Conservation (phyloP, 2,329 filamentous ascomycete species). For the Penicillium brevicompactum region DNA sequence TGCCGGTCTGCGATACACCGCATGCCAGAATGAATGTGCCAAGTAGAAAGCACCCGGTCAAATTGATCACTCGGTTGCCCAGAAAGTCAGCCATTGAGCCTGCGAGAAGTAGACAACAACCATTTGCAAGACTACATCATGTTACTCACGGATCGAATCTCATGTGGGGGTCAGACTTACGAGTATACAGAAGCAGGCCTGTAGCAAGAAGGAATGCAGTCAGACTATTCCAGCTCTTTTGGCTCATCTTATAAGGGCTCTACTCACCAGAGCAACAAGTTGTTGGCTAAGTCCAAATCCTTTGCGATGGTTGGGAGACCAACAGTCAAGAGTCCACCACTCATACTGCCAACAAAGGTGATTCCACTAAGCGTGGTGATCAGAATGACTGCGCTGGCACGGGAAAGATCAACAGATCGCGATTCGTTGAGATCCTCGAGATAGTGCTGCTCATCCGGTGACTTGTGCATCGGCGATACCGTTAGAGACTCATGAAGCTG, state of each 20-base stretch:
- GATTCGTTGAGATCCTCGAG: neutral
- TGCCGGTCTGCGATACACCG: slow-evolving; percentile 42
- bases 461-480: neutral
- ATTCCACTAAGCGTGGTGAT: slow-evolving; percentile 31
- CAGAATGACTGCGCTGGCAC: slow-evolving; percentile 18
- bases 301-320: slow-evolving; percentile 31
- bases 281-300: slow-evolving; percentile 30
- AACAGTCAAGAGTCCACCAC: slow-evolving; percentile 30
- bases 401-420: slow-evolving; percentile 4
- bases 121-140: slow-evolving; percentile 44
- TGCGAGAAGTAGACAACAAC: slow-evolving; percentile 52
- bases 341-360: slow-evolving; percentile 35
- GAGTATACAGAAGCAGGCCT: slow-evolving; percentile 24
- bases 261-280: slow-evolving; percentile 19
- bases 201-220: neutral
- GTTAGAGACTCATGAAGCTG: neutral
- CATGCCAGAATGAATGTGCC: slow-evolving; percentile 49
- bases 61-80: slow-evolving; percentile 50
- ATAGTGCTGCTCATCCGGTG: neutral
- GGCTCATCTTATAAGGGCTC: no score
- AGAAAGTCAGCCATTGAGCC: slow-evolving; percentile 56
- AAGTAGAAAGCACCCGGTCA: slow-evolving; percentile 49
- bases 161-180: neutral
- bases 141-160: neutral
- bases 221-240: neutral